These are phyloP conservation scores for Sclerotinia subarctica DNA, from an alignment of 2,329 filamentous ascomycete genomes.

Conservation along the genomic window DNA sequence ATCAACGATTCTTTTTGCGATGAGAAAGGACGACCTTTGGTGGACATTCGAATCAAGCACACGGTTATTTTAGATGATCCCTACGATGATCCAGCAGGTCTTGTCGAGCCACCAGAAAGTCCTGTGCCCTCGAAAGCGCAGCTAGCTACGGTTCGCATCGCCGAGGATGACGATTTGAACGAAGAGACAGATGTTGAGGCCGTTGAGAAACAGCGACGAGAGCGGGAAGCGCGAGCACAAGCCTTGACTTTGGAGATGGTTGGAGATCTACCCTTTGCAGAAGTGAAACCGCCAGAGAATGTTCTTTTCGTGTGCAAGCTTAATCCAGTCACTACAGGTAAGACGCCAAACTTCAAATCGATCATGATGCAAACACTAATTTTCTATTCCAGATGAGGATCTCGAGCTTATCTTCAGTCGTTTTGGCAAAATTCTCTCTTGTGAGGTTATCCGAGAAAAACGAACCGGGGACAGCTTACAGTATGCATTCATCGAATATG, in stretches of 20 bases:
- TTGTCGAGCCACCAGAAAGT: slow-evolving; percentile 74
- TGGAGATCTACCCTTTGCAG: slow-evolving; percentile 92
- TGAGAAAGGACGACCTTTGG: slow-evolving; percentile 78
- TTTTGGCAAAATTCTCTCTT: slow-evolving; percentile 91
- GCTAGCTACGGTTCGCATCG: slow-evolving; percentile 86
- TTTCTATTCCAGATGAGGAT: slow-evolving; percentile 65
- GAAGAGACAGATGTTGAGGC: slow-evolving; percentile 74
- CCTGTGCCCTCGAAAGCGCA: slow-evolving; percentile 81
- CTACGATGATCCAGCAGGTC: slow-evolving; percentile 73
- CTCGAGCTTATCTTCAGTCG: slow-evolving; percentile 94
- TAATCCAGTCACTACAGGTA: slow-evolving; percentile 84
- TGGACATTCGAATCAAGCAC: slow-evolving; percentile 93
- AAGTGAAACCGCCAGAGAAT: slow-evolving; percentile 96
- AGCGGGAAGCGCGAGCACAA: slow-evolving; percentile 89
- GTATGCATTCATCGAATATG: slow-evolving; percentile 97
- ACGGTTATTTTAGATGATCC: slow-evolving; percentile 91
- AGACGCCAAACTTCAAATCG: slow-evolving; percentile 8
- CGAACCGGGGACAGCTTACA: slow-evolving; percentile 93
- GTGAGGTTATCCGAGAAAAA: slow-evolving; percentile 92
- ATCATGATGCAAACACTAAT: slow-evolving; percentile 18
- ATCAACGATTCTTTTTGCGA: slow-evolving; percentile 90
- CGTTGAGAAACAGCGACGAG: slow-evolving; percentile 73
- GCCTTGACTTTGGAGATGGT: slow-evolving; percentile 97
- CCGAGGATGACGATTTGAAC: slow-evolving; percentile 78
- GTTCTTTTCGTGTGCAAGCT: slow-evolving; percentile 98